phyloP scores from a whole-genome alignment of 1,284 basidiomycete species.

The Irpex sp. region DNA sequence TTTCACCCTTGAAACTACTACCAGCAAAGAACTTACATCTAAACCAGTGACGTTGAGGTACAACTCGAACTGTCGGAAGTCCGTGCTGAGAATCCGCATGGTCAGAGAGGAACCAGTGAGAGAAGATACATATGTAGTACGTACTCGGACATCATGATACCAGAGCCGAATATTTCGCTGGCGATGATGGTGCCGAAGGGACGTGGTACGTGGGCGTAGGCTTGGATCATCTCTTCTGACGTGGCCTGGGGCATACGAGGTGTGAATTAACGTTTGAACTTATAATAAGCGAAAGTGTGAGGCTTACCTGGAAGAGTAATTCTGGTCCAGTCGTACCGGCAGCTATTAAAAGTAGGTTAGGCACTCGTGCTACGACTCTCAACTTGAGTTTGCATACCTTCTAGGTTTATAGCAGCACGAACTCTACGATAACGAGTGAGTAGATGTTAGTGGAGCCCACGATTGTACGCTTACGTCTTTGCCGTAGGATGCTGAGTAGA shows the following conservation, averaged over 20 bases:
- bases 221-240: constrained; percentile 89
- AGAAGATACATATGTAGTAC: not conserved
- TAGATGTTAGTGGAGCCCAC: not conserved
- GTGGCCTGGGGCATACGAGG: constrained; percentile 49
- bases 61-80: constrained; percentile 90
- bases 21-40: constrained; percentile 49
- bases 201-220: constrained; percentile 80
- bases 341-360: constrained; percentile 36
- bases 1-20: no score
- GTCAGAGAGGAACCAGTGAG: not conserved
- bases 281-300: not conserved
- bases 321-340: constrained; percentile 88
- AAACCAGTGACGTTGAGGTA: constrained; percentile 86
- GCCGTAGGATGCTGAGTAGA: constrained; percentile 81
- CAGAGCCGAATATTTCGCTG: constrained; percentile 92
- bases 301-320: constrained; percentile 73
- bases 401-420: constrained; percentile 87
- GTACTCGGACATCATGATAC: constrained; percentile 64
- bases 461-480: constrained; percentile 46
- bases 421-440: constrained; percentile 44
- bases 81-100: constrained; percentile 53
- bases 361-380: no score
- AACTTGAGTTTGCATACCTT: constrained; percentile 43
- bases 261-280: not conserved
- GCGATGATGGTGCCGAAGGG: constrained; percentile 91